A percentile compares a stretch with the other conserved stretches of the same genome.
Evolutionary conservation across 768 basidiomycete species (phyloP).

Genomic region (Daedaleopsis nitida): DNA sequence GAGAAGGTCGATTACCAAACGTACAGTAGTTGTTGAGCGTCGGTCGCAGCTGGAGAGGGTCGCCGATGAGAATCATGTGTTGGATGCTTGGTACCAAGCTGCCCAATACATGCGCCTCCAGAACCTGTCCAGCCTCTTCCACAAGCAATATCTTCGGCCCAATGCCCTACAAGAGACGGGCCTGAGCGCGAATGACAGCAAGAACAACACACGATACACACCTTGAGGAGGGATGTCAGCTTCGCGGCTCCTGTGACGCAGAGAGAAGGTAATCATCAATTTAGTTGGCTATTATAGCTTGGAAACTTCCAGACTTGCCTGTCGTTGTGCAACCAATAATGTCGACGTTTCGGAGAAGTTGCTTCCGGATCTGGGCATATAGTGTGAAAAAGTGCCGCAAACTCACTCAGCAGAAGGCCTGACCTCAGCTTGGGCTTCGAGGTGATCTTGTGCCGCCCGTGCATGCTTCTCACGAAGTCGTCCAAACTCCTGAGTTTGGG

Average conservation of each 20-base stretch:
- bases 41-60: conserved; percentile 75
- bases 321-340: conserved; percentile 80
- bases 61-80: conserved; percentile 79
- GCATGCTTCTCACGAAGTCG: conserved; percentile 41
- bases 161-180: conserved; percentile 43
- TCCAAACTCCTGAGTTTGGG: conserved; percentile 46
- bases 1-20: conserved; percentile 24
- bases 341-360: conserved; percentile 53
- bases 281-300: no score
- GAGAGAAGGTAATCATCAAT: no score
- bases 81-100: conserved; percentile 64
- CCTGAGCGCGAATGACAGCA: neutral
- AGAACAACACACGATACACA: conserved; percentile 26
- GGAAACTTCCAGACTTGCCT: conserved; percentile 43
- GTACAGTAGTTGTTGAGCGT: conserved; percentile 63
- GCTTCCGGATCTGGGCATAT: conserved; percentile 50
- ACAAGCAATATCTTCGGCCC: conserved; percentile 65
- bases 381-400: neutral
- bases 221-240: conserved; percentile 57
- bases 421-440: conserved; percentile 56
- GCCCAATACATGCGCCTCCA: conserved; percentile 75
- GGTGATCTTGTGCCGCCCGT: conserved; percentile 37
- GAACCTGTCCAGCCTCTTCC: conserved; percentile 81
- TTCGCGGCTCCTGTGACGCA: conserved; percentile 61
- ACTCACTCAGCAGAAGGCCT: conserved; percentile 14